Base-by-base conservation (phyloP, 2,329 filamentous ascomycete species). In the Furcasterigmium furcatum region DNA sequence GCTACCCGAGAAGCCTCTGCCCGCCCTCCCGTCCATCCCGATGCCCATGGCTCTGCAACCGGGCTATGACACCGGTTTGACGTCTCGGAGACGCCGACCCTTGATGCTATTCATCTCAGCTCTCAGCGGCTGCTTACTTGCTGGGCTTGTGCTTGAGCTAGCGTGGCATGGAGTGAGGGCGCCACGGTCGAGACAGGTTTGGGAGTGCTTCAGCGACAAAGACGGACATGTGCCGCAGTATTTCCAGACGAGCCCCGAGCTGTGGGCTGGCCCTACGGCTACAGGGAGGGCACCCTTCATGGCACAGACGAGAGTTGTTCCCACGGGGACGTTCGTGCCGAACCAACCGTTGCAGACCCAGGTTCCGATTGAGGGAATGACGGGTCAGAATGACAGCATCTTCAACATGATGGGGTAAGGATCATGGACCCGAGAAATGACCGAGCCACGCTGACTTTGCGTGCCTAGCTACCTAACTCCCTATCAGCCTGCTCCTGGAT, bases 291-390 rank as follows among this genome's bases (percentile, higher is more conserved):
- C 85, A 21, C 80, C 87, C 2, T 89, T 88, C 60, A 68, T 91
- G 46, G 87, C 85, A 2, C 79, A 88, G 65, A 88, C 81, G 7
- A 82, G 85, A 52, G 76, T 78, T 2, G 82, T 87, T 32, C 85
- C 87, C 51, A 74, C 80, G 9, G 77, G 67, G 2, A 75, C 81
- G 5, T 89, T 82, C 58, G 79, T 84, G 25, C 82, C 85, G 13
- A 87, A 87, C 56, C 70, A 76, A 41, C 87, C 87, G 41, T 68
- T 91, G 46, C 84, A 88, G 67, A 91, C 86, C 2, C 78, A 80
- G 29, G 71, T 85, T 18, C 84, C 86, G 0, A 85, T 90, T 42
- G 59, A 73, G 43, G 84, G 84, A 21, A 71, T 73, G 65, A 73
- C 74, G 40, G 63, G 65, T 3, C 66, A 76, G 22, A 78, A 84